Conservation (phyloP, 306 rosid genomes). For the Amphicarpaea edgeworthii region DNA sequence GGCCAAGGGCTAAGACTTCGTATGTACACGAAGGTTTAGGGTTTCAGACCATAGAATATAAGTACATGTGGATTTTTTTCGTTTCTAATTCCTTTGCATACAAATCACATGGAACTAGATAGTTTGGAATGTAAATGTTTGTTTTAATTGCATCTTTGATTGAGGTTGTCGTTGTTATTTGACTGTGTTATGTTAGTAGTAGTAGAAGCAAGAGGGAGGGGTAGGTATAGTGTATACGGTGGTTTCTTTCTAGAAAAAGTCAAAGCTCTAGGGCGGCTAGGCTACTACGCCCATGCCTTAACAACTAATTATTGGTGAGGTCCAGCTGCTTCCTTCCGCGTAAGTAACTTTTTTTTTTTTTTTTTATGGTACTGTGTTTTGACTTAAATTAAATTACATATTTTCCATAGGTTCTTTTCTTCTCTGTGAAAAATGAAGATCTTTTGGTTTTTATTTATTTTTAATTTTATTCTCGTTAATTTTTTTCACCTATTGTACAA, state of each 20-base stretch:
- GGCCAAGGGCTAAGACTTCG: too few species aligned
- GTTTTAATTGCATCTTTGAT: background rate
- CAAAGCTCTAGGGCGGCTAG: slow-evolving; percentile 16
- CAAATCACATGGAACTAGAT: slow-evolving; percentile 2
- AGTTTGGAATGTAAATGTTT: background rate
- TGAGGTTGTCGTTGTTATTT: background rate
- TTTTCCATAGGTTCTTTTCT: too few species aligned
- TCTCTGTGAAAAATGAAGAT: too few species aligned
- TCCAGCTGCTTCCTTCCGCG: background rate
- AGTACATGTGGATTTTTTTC: background rate
- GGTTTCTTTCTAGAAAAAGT: background rate
- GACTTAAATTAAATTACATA: too few species aligned
- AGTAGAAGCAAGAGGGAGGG: background rate
- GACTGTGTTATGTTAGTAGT: too few species aligned
- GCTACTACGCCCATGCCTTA: background rate
- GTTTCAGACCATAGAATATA: background rate
- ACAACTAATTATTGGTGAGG: background rate
- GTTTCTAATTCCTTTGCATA: background rate
- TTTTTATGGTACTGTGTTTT: too few species aligned
- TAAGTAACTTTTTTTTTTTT: background rate
- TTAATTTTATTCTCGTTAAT: too few species aligned
- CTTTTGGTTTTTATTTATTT: too few species aligned
- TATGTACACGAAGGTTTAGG: background rate
- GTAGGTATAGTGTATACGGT: background rate
- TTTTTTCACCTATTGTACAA: too few species aligned